These are phyloP conservation scores for Ruellia speciosa DNA, from an alignment of 305 asterid genomes.

Conservation along the genomic window DNA sequence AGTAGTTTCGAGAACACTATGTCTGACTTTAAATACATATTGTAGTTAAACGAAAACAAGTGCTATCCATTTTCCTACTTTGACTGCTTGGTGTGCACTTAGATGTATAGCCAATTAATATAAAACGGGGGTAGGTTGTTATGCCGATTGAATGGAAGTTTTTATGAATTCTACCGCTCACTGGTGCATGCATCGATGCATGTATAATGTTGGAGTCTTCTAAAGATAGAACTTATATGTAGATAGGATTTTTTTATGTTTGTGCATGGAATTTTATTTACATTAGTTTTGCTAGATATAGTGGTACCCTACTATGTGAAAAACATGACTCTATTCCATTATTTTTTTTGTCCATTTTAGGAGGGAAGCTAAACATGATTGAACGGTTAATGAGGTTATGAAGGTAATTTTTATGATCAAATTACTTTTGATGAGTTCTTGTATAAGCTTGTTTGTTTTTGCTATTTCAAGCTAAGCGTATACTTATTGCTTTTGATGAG, in stretches of 20 bases:
- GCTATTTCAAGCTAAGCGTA: too few relatives aligned
- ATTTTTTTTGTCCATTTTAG: too few relatives aligned
- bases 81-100: slow-evolving; percentile 99
- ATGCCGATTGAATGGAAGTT: slow-evolving; percentile 12
- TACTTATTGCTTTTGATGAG: too few relatives aligned
- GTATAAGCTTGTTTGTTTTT: too few relatives aligned
- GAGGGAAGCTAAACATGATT: too few relatives aligned
- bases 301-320: too few relatives aligned
- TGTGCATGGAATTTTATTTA: not conserved
- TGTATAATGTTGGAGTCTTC: not conserved
- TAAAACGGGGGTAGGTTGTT: slow-evolving; percentile 55
- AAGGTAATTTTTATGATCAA: too few relatives aligned
- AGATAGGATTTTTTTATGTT: slow-evolving; percentile 1
- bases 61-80: slow-evolving; percentile 90
- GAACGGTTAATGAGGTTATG: too few relatives aligned
- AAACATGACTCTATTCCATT: too few relatives aligned
- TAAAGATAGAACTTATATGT: not conserved
- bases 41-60: slow-evolving; percentile 72
- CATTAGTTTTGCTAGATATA: too few relatives aligned
- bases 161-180: not conserved
- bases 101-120: slow-evolving; percentile 68
- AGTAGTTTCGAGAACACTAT: slow-evolving; percentile 5
- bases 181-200: not conserved
- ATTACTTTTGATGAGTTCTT: too few relatives aligned
- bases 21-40: not conserved